These are phyloP conservation scores for Coemansia sp. DNA, from an alignment of 192 early-diverging fungal genomes.

Conservation along the genomic window DNA sequence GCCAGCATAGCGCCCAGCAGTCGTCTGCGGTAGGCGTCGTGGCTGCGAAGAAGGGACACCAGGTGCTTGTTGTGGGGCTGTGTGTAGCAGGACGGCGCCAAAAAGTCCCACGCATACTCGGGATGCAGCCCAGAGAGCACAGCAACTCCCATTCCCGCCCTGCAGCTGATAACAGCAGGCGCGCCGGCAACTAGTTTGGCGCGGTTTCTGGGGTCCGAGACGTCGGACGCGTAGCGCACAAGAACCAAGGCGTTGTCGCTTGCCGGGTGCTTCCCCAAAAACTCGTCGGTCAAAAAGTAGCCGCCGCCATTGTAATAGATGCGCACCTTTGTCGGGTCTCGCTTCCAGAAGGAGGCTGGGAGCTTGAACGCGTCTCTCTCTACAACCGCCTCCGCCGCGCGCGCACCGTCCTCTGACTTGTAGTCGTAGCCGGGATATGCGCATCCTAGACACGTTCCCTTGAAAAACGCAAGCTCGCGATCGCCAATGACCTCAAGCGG, in stretches of 20 bases:
- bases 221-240: conserved; percentile 48
- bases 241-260: conserved; percentile 28
- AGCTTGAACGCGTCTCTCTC: conserved; percentile 38
- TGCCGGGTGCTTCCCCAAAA: conserved; percentile 17
- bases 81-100: conserved; percentile 60
- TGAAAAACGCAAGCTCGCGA: conserved; percentile 74
- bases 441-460: conserved; percentile 70
- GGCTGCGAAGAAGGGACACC: conserved; percentile 50
- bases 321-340: conserved; percentile 37
- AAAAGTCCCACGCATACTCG: conserved; percentile 69
- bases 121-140: conserved; percentile 82
- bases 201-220: conserved; percentile 42
- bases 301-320: conserved; percentile 78
- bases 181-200: conserved; percentile 25
- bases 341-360: conserved; percentile 38
- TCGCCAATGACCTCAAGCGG: conserved; percentile 70
- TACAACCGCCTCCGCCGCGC: conserved; percentile 59
- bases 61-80: conserved; percentile 54
- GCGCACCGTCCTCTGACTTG: conserved; percentile 74
- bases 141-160: conserved; percentile 68
- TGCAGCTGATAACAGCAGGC: conserved; percentile 69
- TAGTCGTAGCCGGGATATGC: conserved; percentile 85
- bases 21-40: conserved; percentile 56
- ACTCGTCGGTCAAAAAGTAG: conserved; percentile 60
- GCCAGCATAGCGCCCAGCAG: conserved; percentile 63